phyloP scores from a whole-genome alignment of 2,329 filamentous ascomycete species.

The Fusarium setosum region DNA sequence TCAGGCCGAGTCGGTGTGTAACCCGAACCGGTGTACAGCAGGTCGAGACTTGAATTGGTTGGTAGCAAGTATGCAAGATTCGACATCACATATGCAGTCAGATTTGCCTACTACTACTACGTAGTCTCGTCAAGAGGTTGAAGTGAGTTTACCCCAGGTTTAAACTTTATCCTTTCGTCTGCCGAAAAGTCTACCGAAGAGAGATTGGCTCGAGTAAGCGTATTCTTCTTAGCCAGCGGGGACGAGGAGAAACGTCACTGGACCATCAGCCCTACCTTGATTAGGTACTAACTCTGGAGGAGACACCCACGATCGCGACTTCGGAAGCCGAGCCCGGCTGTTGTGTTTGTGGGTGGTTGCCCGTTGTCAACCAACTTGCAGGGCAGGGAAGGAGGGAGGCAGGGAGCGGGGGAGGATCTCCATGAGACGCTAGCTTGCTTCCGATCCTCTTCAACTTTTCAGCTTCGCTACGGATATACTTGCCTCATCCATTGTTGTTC shows the following conservation, averaged over 20 bases:
- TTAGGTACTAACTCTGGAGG: not conserved
- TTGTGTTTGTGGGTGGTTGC: not conserved
- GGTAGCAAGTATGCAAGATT: not conserved
- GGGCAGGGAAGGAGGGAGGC: too few species aligned
- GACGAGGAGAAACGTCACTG: not conserved
- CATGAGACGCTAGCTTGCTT: too few species aligned
- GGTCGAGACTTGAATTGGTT: too few species aligned
- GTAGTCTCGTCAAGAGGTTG: not conserved
- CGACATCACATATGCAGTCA: constrained; percentile 1
- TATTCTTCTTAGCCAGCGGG: not conserved
- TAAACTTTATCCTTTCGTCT: not conserved
- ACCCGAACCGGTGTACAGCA: not conserved
- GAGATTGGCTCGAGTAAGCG: not conserved
- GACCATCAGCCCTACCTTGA: constrained; percentile 4
- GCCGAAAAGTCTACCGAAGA: not conserved
- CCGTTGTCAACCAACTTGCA: not conserved
- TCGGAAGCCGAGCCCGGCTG: constrained; percentile 15
- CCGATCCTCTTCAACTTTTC: too few species aligned
- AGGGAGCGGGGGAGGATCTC: too few species aligned
- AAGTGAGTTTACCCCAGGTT: not conserved
- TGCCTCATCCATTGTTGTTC: too few species aligned
- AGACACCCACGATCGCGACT: not conserved
- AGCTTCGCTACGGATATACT: too few species aligned
- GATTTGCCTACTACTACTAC: not conserved
- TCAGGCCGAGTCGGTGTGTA: not conserved